Percentiles rank a stretch among this genome's conserved stretches.
Conservation (phyloP, 495 filamentous ascomycete species). For the Penicillium lagena region DNA sequence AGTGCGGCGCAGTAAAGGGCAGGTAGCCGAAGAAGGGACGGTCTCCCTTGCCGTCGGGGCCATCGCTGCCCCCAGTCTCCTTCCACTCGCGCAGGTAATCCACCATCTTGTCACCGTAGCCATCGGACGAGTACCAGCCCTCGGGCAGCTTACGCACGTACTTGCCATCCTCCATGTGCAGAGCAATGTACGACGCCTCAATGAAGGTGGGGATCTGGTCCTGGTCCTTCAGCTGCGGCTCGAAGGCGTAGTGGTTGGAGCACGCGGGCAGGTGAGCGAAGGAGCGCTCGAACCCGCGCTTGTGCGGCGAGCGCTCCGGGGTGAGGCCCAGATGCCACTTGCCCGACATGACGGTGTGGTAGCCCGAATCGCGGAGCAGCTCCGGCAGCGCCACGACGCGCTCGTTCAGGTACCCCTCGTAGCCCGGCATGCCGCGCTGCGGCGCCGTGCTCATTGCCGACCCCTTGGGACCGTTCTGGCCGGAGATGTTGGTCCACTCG, state of each 20-base stretch:
- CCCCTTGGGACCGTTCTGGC: conserved; percentile 39
- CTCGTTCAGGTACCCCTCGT: conserved; percentile 62
- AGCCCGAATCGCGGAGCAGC: conserved; percentile 54
- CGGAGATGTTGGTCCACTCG: conserved; percentile 43
- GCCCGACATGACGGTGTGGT: conserved; percentile 56
- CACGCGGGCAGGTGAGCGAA: conserved; percentile 50
- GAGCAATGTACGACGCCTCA: conserved; percentile 45
- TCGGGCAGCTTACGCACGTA: conserved; percentile 48
- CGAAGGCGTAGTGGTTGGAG: conserved; percentile 56
- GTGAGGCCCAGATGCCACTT: conserved; percentile 52
- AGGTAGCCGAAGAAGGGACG: conserved; percentile 57
- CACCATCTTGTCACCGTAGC: conserved; percentile 47
- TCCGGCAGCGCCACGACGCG: conserved; percentile 56
- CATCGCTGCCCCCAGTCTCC: conserved; percentile 23
- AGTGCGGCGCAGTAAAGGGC: conserved; percentile 55
- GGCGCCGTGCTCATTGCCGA: conserved; percentile 35
- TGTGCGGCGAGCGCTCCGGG: conserved; percentile 33
- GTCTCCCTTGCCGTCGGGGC: conserved; percentile 26
- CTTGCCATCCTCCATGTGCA: conserved; percentile 54
- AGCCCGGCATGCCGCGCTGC: conserved; percentile 53
- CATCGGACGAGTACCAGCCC: conserved; percentile 50
- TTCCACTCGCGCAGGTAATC: conserved; percentile 48
- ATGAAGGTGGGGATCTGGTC: conserved; percentile 45
- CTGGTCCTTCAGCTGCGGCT: conserved; percentile 43
- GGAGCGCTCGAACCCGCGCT: conserved; percentile 38